Percentiles rank a stretch among this genome's conserved stretches.
These are phyloP conservation scores for Stereocaulon alpinum DNA, from an alignment of 495 filamentous ascomycete genomes.

Conservation along the genomic window DNA sequence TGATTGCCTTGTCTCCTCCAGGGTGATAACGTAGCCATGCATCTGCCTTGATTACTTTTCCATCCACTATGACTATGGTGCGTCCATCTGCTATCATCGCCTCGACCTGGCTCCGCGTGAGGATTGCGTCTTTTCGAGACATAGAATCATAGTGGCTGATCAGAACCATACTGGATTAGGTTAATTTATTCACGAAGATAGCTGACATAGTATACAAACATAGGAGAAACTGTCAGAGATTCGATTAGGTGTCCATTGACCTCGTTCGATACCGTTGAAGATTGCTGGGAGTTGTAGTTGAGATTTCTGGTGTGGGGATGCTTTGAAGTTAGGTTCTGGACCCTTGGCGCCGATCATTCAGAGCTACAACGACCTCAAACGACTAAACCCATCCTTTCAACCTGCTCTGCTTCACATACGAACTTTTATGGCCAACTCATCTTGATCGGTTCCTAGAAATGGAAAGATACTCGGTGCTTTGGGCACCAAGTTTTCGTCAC, in stretches of 20 bases:
- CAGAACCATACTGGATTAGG: constrained; percentile 13
- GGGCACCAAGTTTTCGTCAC: too few relatives aligned
- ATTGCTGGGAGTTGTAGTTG: background rate
- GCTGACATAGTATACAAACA: background rate
- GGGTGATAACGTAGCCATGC: constrained; percentile 83
- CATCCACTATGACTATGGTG: constrained; percentile 68
- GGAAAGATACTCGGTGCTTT: too few relatives aligned
- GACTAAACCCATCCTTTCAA: too few relatives aligned
- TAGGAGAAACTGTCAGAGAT: background rate
- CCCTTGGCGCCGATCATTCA: constrained; percentile 5
- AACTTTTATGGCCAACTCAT: too few relatives aligned
- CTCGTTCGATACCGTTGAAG: background rate
- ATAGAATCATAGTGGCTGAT: constrained; percentile 12
- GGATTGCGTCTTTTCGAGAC: constrained; percentile 38
- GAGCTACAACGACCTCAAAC: background rate
- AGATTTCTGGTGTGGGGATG: background rate
- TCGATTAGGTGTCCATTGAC: background rate
- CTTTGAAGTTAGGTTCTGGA: background rate
- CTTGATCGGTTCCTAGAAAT: too few relatives aligned
- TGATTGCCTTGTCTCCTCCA: constrained; percentile 83
- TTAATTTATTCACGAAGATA: constrained; percentile 2
- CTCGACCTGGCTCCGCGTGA: constrained; percentile 72
- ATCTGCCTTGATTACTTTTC: constrained; percentile 76
- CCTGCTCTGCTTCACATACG: too few relatives aligned
- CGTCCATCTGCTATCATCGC: constrained; percentile 78